phyloP scores from a whole-genome alignment of 768 basidiomycete genomes.

The Pleurotus pulmonarius region DNA sequence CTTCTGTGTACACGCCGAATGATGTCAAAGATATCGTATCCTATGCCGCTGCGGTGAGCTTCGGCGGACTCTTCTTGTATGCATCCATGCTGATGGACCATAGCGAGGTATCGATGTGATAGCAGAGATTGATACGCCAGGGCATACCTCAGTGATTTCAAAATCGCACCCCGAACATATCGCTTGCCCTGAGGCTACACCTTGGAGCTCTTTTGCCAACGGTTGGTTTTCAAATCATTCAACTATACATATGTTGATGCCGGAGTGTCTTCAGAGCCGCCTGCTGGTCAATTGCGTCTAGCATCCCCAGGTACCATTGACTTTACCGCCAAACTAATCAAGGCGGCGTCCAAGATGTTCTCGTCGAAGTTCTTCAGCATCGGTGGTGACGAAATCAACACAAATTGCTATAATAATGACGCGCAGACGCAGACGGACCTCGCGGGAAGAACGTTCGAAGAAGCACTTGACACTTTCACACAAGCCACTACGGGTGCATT shows the following conservation, averaged over 20 bases:
- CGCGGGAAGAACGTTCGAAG: slow-evolving; percentile 51
- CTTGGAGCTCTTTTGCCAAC: slow-evolving; percentile 59
- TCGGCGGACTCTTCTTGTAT: neutral
- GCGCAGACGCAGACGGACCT: slow-evolving; percentile 53
- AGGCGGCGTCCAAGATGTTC: slow-evolving; percentile 45
- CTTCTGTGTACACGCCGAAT: slow-evolving; percentile 44
- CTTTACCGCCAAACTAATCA: slow-evolving; percentile 56
- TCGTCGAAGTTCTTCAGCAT: slow-evolving; percentile 68
- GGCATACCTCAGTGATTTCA: slow-evolving; percentile 69
- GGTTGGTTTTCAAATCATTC: slow-evolving; percentile 18
- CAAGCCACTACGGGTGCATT: slow-evolving; percentile 56
- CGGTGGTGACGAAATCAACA: slow-evolving; percentile 81
- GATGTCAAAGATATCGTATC: slow-evolving; percentile 59
- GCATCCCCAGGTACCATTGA: slow-evolving; percentile 54
- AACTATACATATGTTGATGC: too few relatives aligned
- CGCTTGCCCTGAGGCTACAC: slow-evolving; percentile 56
- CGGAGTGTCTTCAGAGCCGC: slow-evolving; percentile 50
- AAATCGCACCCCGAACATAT: slow-evolving; percentile 68
- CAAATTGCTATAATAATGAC: slow-evolving; percentile 62
- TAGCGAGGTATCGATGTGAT: slow-evolving; percentile 74
- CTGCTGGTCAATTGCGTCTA: slow-evolving; percentile 79
- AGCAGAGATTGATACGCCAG: slow-evolving; percentile 80
- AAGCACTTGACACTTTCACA: slow-evolving; percentile 64
- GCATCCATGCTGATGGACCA: neutral
- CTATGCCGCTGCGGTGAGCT: slow-evolving; percentile 68